These are phyloP conservation scores for Cercospora sp. DNA, from an alignment of 2,329 filamentous ascomycete species.

Conservation along the genomic window DNA sequence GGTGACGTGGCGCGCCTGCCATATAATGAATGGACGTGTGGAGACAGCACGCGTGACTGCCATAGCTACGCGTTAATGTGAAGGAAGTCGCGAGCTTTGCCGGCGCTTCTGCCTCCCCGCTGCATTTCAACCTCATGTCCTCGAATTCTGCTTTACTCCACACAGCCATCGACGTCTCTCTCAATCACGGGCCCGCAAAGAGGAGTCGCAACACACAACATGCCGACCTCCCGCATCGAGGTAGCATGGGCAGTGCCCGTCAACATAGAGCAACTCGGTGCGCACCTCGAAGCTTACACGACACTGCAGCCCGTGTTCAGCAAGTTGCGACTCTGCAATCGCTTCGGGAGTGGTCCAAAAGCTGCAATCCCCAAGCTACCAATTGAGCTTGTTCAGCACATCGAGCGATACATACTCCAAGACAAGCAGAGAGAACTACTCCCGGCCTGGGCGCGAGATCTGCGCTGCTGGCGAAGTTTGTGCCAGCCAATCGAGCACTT, in stretches of 20 bases:
- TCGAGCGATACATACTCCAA: constrained; percentile 19
- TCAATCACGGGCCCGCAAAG: no score
- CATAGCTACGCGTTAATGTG: not conserved
- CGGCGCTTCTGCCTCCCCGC: not conserved
- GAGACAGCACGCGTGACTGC: not conserved
- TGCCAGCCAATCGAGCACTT: no score
- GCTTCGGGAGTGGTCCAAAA: constrained; percentile 17
- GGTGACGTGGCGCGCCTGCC: not conserved
- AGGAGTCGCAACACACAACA: no score
- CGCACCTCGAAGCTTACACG: constrained; percentile 16
- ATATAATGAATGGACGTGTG: not conserved
- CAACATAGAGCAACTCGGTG: constrained; percentile 5
- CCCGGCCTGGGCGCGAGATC: no score
- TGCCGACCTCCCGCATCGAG: not conserved
- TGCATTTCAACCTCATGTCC: no score
- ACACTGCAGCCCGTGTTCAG: constrained; percentile 10
- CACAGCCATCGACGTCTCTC: no score
- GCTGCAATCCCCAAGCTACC: constrained; percentile 26
- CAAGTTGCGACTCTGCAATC: constrained; percentile 26
- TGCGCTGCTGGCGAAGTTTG: no score
- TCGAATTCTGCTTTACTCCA: no score
- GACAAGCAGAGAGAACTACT: no score
- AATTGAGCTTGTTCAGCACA: constrained; percentile 19
- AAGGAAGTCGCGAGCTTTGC: not conserved
- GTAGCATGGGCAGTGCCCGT: not conserved